Base-by-base conservation (phyloP, 305 asterid species). In the Solanum hybrid region DNA sequence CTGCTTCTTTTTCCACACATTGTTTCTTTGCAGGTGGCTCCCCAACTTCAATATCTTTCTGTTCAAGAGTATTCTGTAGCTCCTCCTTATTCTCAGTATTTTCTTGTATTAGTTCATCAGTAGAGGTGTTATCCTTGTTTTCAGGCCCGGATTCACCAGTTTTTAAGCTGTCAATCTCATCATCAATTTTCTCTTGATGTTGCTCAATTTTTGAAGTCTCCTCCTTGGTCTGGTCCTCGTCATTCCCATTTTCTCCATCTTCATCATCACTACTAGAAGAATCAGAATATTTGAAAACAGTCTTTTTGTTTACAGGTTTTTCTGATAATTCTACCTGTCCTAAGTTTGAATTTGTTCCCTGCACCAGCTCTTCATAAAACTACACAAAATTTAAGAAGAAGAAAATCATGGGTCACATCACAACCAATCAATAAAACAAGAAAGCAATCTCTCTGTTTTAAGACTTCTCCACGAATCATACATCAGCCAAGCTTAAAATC, bases 321-420 rank as follows among this genome's bases (percentile, higher is more conserved):
- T 92, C 92, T 51, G 93, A 36, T 85, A 91, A 87, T 89, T 93
- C 94, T 86, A 89, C 90, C 34, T 92, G 91, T 89, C 86, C 93
- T 77, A 84, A 87, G 82, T 41, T 92, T 27, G 93, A 83, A 83
- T 90, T 94, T 85, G 89, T 89, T 45, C 97, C 98, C 80, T 95
- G 95, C 89, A 96, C 85, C 89, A 96, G 95, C 91, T 97, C 99
- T 88, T 97, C 99, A 72, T 86, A 95, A 91, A 93, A 97, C 99
- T 97, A 95, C 88, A 85, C 17, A 22, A 89, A 70, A 76, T 68
- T 0, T 4, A 41, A 24, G 32, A 2, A 83, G 39, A 92, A 51
- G 72, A 68, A 33, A 84, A 29, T 78, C 32, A 61, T 1, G 51
- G 88, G 45, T 33, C 51, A 7, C 88, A 33, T 61, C 88, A 84